These are phyloP conservation scores for Linnemannia hyalina DNA, from an alignment of 192 early-diverging fungal genomes.

Conservation along the genomic window DNA sequence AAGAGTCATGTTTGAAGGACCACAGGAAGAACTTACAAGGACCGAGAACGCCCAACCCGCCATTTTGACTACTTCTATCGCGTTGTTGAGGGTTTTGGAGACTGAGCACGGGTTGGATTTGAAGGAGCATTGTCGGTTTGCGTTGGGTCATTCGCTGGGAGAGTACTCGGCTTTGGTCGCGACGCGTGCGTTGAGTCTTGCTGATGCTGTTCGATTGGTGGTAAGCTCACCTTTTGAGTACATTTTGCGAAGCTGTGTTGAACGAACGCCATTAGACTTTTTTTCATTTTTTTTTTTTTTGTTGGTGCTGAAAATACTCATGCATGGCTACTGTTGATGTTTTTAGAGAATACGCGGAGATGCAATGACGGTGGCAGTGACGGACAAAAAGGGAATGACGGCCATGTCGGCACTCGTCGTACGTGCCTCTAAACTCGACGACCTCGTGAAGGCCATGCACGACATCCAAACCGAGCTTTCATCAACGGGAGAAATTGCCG, in stretches of 20 bases:
- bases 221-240: slow-evolving; percentile 47
- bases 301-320: background rate
- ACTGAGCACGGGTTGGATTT: slow-evolving; percentile 83
- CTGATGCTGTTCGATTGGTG: slow-evolving; percentile 89
- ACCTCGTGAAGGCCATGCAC: slow-evolving; percentile 76
- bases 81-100: slow-evolving; percentile 86
- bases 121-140: slow-evolving; percentile 77
- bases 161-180: slow-evolving; percentile 90
- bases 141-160: slow-evolving; percentile 93
- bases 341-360: slow-evolving; percentile 81
- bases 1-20: slow-evolving; percentile 90
- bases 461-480: slow-evolving; percentile 68
- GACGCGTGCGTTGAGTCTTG: slow-evolving; percentile 73
- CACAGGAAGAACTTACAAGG: slow-evolving; percentile 70
- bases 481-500: slow-evolving; percentile 80
- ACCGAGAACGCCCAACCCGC: slow-evolving; percentile 91
- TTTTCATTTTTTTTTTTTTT: background rate
- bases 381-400: slow-evolving; percentile 69
- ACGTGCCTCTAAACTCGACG: slow-evolving; percentile 76
- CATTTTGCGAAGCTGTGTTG: background rate
- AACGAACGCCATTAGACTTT: background rate
- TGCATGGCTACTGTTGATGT: background rate
- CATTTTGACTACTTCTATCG: slow-evolving; percentile 92
- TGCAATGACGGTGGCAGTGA: slow-evolving; percentile 86
- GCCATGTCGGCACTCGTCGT: slow-evolving; percentile 93